Percentiles rank a stretch among this genome's conserved stretches.
Evolutionary conservation across 2,329 filamentous ascomycete genomes (phyloP).

Genomic region (Dactylonectria estremocensis): DNA sequence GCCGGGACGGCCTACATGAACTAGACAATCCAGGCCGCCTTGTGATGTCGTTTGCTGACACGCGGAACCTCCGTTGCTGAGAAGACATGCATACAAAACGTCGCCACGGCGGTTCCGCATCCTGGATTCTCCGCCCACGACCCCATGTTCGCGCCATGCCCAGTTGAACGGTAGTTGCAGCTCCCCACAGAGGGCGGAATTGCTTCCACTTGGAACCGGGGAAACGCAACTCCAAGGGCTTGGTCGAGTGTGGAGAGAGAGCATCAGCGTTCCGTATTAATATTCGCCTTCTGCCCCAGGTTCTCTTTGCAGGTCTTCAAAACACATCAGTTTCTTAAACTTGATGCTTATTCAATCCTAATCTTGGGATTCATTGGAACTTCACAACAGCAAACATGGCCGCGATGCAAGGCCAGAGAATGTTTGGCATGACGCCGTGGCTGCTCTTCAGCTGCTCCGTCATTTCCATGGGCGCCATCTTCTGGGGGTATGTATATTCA

Average conservation of each 20-base stretch:
- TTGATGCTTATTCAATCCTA: neutral
- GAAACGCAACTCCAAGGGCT: neutral
- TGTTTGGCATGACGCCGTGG: slow-evolving; percentile 32
- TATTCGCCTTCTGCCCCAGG: slow-evolving; percentile 17
- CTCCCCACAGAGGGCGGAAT: slow-evolving; percentile 29
- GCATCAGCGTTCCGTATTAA: slow-evolving; percentile 3
- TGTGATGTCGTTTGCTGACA: neutral
- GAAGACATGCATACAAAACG: neutral
- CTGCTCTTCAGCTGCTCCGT: slow-evolving; percentile 32
- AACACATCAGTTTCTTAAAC: neutral
- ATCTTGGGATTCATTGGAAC: neutral
- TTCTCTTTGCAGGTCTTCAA: slow-evolving; percentile 8
- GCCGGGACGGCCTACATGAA: slow-evolving; percentile 19
- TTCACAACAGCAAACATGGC: slow-evolving; percentile 5
- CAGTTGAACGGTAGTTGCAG: slow-evolving; percentile 13
- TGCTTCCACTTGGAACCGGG: neutral
- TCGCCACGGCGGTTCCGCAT: slow-evolving; percentile 20
- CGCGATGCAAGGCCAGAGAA: neutral
- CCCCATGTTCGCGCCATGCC: slow-evolving; percentile 6
- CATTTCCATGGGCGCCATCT: slow-evolving; percentile 39
- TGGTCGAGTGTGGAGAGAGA: neutral
- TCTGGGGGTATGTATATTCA: slow-evolving; percentile 37
- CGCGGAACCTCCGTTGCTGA: slow-evolving; percentile 18
- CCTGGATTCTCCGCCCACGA: slow-evolving; percentile 8
- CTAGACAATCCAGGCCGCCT: neutral